Percentiles rank a stretch among this genome's conserved stretches.
phyloP scores from a whole-genome alignment of 495 filamentous ascomycete genomes.

The Penicillium taxi region DNA sequence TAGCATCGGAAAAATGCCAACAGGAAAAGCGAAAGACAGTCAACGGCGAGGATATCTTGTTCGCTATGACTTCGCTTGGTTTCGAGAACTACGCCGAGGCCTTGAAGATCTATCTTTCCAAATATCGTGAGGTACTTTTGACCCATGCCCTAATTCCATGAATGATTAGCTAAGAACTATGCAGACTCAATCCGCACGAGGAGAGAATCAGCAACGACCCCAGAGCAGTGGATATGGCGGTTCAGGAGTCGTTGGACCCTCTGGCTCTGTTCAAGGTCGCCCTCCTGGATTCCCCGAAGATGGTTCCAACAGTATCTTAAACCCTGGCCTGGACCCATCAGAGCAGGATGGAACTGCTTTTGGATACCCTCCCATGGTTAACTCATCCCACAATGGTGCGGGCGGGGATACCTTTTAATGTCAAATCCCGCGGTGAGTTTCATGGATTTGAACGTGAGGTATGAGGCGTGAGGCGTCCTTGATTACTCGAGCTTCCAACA shows the following conservation, averaged over 20 bases:
- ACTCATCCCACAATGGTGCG: conserved; percentile 60
- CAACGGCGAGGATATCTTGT: conserved; percentile 96
- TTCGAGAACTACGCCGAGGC: conserved; percentile 99
- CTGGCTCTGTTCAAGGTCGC: conserved; percentile 40
- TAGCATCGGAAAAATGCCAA: conserved; percentile 98
- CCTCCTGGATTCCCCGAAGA: conserved; percentile 48
- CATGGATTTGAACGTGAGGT: conserved; percentile 6
- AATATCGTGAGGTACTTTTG: conserved; percentile 90
- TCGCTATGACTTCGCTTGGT: conserved; percentile 96
- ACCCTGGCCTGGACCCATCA: conserved; percentile 51
- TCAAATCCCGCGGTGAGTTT: neutral
- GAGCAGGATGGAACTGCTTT: conserved; percentile 51
- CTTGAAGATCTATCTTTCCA: conserved; percentile 93
- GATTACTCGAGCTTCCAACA: conserved; percentile 2
- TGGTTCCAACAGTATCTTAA: conserved; percentile 51
- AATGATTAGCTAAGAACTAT: too few relatives aligned
- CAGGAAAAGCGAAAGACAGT: conserved; percentile 99
- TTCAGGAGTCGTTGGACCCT: conserved; percentile 41
- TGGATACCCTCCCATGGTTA: conserved; percentile 56
- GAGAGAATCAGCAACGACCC: conserved; percentile 64
- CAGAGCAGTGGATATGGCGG: conserved; percentile 60
- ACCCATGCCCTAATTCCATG: too few relatives aligned
- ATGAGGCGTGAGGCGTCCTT: conserved; percentile 14
- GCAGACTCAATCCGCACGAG: conserved; percentile 69
- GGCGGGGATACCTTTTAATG: conserved; percentile 45